Evolutionary conservation across 176 grass and related monocot genomes (phyloP).

Genomic region (Tillandsia fasciculata): DNA sequence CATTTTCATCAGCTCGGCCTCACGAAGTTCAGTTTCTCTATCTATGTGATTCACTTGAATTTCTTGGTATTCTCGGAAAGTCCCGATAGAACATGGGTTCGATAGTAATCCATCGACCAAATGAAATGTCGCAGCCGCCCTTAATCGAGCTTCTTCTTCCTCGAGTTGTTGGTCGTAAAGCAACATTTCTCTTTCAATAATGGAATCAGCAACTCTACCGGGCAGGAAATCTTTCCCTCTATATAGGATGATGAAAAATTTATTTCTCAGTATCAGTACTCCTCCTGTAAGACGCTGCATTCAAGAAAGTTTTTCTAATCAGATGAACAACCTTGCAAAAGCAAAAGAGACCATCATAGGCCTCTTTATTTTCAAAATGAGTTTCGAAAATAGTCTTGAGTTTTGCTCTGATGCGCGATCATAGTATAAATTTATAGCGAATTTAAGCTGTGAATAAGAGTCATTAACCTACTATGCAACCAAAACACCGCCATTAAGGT

Average conservation of each 20-base stretch:
- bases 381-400: too few relatives aligned
- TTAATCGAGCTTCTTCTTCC: slow-evolving; percentile 79
- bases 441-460: too few relatives aligned
- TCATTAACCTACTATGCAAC: too few relatives aligned
- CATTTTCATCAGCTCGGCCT: slow-evolving; percentile 31
- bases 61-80: slow-evolving; percentile 63
- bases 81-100: slow-evolving; percentile 36
- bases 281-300: slow-evolving; percentile 90
- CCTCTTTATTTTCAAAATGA: too few relatives aligned
- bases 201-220: slow-evolving; percentile 34
- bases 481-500: too few relatives aligned
- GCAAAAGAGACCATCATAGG: neutral
- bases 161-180: slow-evolving; percentile 47
- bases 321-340: neutral
- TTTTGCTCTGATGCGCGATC: too few relatives aligned
- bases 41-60: slow-evolving; percentile 34
- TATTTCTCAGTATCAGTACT: slow-evolving; percentile 92
- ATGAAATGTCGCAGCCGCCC: slow-evolving; percentile 32
- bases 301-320: slow-evolving; percentile 6
- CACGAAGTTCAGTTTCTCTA: slow-evolving; percentile 19
- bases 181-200: slow-evolving; percentile 48
- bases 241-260: slow-evolving; percentile 80
- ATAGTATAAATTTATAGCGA: too few relatives aligned
- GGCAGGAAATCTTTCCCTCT: slow-evolving; percentile 97
- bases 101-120: slow-evolving; percentile 19